A percentile compares a stretch with the other conserved stretches of the same genome.
These are phyloP conservation scores for Paraurostyla sp. DNA, from an alignment of 73 alveolate species.

Conservation along the genomic window DNA sequence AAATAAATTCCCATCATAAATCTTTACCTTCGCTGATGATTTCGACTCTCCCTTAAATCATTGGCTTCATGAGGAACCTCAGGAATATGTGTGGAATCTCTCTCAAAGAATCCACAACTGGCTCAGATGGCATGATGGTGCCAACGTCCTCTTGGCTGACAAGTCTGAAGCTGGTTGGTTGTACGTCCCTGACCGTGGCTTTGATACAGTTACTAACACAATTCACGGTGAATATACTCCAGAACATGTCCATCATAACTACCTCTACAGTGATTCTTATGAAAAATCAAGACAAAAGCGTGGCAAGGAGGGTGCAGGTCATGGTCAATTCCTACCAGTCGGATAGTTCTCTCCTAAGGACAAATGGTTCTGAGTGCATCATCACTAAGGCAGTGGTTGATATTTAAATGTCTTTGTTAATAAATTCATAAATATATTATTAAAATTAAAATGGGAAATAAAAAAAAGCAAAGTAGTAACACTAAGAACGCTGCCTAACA, in stretches of 20 bases:
- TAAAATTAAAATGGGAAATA: background rate
- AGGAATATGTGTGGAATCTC: constrained; percentile 60
- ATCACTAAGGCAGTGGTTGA: too few relatives aligned
- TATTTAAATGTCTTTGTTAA: too few relatives aligned
- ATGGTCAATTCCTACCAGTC: constrained; percentile 67
- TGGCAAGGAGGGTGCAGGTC: constrained; percentile 72
- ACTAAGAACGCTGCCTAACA: background rate
- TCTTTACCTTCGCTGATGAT: constrained; percentile 79
- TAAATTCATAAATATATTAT: too few relatives aligned
- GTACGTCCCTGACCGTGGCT: constrained; percentile 77
- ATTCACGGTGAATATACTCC: constrained; percentile 77
- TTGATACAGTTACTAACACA: constrained; percentile 57
- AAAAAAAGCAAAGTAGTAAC: too few relatives aligned
- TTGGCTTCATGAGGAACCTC: constrained; percentile 84
- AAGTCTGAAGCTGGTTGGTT: constrained; percentile 86
- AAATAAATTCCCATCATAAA: constrained; percentile 77
- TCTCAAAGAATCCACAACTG: constrained; percentile 74
- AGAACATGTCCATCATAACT: constrained; percentile 80
- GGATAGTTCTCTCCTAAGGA: constrained; percentile 66
- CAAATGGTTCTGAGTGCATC: constrained; percentile 60
- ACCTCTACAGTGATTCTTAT: constrained; percentile 53
- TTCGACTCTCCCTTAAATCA: constrained; percentile 75
- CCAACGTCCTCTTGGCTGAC: constrained; percentile 80
- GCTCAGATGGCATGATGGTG: constrained; percentile 85
- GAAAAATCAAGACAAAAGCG: constrained; percentile 62